phyloP scores from a whole-genome alignment of 1,139 yeast genomes.

The Lodderomyces pseudojiufengensis region DNA sequence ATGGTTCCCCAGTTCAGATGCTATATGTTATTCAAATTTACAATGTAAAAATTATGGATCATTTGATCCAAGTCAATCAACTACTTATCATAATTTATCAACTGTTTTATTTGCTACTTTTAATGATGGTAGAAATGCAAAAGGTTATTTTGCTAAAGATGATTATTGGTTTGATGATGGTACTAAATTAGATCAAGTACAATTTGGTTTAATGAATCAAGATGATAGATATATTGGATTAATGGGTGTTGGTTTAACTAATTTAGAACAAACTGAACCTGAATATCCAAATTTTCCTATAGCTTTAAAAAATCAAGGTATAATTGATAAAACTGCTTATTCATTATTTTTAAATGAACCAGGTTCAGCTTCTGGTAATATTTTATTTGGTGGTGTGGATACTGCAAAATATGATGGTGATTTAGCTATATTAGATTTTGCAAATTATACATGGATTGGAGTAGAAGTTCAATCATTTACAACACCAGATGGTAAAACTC shows the following conservation, averaged over 20 bases:
- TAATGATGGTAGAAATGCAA: constrained; percentile 24
- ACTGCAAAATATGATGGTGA: constrained; percentile 22
- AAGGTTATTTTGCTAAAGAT: constrained; percentile 57
- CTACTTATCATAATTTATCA: constrained; percentile 10
- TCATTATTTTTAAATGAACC: constrained; percentile 28
- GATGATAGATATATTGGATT: constrained; percentile 14
- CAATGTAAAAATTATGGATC: constrained; percentile 5
- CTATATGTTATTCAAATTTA: constrained; percentile 5
- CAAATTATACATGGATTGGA: constrained; percentile 1
- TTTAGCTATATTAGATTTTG: constrained; percentile 10
- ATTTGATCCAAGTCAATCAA: constrained; percentile 10
- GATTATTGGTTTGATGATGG: constrained; percentile 13
- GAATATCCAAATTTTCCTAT: constrained; percentile 30
- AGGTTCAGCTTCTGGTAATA: constrained; percentile 19
- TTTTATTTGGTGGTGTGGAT: constrained; percentile 32
- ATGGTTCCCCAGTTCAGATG: constrained; percentile 18
- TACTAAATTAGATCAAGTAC: constrained; percentile 8
- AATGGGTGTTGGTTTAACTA: constrained; percentile 19
- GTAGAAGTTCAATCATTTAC: not conserved
- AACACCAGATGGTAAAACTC: not conserved
- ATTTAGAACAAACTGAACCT: constrained; percentile 7
- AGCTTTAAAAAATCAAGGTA: constrained; percentile 35
- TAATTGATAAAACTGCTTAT: constrained; percentile 40
- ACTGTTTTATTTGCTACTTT: constrained; percentile 9
- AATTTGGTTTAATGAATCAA: constrained; percentile 17